These are phyloP conservation scores for Murraya koenigii DNA, from an alignment of 345 rosid genomes.

Conservation along the genomic window DNA sequence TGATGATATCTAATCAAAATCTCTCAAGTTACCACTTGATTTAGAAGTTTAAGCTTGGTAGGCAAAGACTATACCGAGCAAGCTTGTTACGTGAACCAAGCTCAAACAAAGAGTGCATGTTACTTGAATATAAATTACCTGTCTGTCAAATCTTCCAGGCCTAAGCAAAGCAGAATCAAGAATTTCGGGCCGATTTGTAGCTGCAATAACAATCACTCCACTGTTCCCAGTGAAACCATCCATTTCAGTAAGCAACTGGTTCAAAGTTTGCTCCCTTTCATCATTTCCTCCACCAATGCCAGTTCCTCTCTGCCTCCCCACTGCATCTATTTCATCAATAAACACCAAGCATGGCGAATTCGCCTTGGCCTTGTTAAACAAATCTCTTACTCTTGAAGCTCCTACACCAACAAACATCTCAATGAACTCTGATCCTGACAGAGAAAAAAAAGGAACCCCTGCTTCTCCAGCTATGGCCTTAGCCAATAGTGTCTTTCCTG, in stretches of 20 bases:
- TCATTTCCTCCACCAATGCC: conserved; percentile 89
- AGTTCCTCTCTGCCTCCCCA: conserved; percentile 78
- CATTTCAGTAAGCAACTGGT: conserved; percentile 77
- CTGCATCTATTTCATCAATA: conserved; percentile 84
- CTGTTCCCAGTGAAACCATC: conserved; percentile 64
- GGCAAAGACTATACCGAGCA: not conserved
- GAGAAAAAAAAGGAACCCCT: conserved; percentile 69
- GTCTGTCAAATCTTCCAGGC: conserved; percentile 78
- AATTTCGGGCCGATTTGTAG: conserved; percentile 72
- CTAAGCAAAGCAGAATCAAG: conserved; percentile 76
- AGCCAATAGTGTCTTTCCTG: conserved; percentile 70
- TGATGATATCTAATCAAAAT: not conserved
- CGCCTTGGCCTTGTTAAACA: conserved; percentile 74
- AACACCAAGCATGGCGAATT: conserved; percentile 71
- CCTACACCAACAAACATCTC: conserved; percentile 86
- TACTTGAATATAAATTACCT: conserved; percentile 30
- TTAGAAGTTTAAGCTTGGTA: not conserved
- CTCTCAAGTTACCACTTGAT: too few relatives aligned
- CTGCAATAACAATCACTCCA: conserved; percentile 76
- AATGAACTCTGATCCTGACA: conserved; percentile 73
- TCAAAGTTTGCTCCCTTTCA: conserved; percentile 81
- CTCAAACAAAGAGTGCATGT: not conserved
- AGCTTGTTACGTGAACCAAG: not conserved
- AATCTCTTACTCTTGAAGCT: conserved; percentile 71
- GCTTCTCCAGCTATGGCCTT: conserved; percentile 89